These are phyloP conservation scores for Penicilliopsis zonata DNA, from an alignment of 495 filamentous ascomycete species.

Conservation along the genomic window DNA sequence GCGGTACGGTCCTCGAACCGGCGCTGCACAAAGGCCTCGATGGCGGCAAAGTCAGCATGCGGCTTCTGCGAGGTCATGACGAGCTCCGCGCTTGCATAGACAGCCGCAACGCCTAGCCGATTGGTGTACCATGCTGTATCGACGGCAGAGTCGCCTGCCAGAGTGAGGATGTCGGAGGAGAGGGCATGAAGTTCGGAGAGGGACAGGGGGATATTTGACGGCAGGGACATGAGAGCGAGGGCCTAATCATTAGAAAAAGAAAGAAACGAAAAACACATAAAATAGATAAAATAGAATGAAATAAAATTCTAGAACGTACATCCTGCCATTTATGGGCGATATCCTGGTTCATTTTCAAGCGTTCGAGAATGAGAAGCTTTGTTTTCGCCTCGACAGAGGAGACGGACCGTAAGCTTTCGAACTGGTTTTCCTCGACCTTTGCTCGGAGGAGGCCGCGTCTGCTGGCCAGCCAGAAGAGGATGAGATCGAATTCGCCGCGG, in stretches of 20 bases:
- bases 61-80: slow-evolving; percentile 89
- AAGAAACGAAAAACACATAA: not conserved
- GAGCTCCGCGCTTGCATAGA: slow-evolving; percentile 79
- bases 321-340: slow-evolving; percentile 73
- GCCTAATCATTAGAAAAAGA: slow-evolving; percentile 40
- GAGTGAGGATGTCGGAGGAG: slow-evolving; percentile 75
- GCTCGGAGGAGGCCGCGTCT: slow-evolving; percentile 46
- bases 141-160: slow-evolving; percentile 70
- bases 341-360: slow-evolving; percentile 58
- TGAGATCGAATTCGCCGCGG: slow-evolving; percentile 64
- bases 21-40: slow-evolving; percentile 65
- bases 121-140: slow-evolving; percentile 89
- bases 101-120: slow-evolving; percentile 57
- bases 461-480: slow-evolving; percentile 68
- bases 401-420: slow-evolving; percentile 7
- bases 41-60: slow-evolving; percentile 53
- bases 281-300: slow-evolving; percentile 1
- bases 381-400: slow-evolving; percentile 44
- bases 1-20: slow-evolving; percentile 56
- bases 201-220: slow-evolving; percentile 61
- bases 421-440: slow-evolving; percentile 31
- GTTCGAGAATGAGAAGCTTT: slow-evolving; percentile 51
- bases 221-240: slow-evolving; percentile 76
- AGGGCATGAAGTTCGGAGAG: slow-evolving; percentile 68
- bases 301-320: slow-evolving; percentile 34